Evolutionary conservation across 257 asterid species (phyloP), one percentile per base, ranked within the genome.

Genomic region (Mitragyna speciosa): DNA sequence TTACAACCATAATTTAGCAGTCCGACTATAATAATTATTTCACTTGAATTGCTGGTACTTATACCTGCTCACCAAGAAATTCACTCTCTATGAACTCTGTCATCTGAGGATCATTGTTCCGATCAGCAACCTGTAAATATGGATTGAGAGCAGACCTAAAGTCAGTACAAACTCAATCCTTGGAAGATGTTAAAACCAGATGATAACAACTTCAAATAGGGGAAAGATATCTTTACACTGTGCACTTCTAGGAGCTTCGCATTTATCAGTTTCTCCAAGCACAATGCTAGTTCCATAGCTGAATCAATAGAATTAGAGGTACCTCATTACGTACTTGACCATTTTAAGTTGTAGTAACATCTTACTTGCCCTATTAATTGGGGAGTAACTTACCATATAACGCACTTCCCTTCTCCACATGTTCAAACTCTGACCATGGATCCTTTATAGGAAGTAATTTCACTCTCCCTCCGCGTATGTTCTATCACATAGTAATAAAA

Each of bases 401-500:
- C 0, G 99, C 96, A 49, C 92, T 97, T 11, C 99, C 99, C 84
- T 93, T 95, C 82, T 93, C 97, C 39, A 75, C 84, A 74, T 93
- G 92, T 66, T 87, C 96, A 71, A 84, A 92, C 77, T 95, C 99
- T 0, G 92, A 68, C 14, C 86, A 91, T 0, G 97, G 96, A n/a
- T 70, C 72, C 81, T 82, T 61, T 8, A 95, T 77, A 59, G 87
- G 56, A 76, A 80, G 79, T 47, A 95, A 75, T 84, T 87, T 91
- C 86, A 95, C 98, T 83, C 89, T 91, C 80, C 97, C 98, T 75
- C 97, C 99, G 77, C 99, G 80, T 78, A 80, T 85, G 79, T 93
- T 95, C 99, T 95, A 41, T 83, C 64, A 76, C 64, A 75, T 39
- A 36, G 39, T 36, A 31, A 11, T 33, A 26, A 39, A 56, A 59